A percentile compares a stretch with the other conserved stretches of the same genome.
These are phyloP conservation scores for Colletotrichum sp. DNA, from an alignment of 2,329 filamentous ascomycete species.

Conservation along the genomic window DNA sequence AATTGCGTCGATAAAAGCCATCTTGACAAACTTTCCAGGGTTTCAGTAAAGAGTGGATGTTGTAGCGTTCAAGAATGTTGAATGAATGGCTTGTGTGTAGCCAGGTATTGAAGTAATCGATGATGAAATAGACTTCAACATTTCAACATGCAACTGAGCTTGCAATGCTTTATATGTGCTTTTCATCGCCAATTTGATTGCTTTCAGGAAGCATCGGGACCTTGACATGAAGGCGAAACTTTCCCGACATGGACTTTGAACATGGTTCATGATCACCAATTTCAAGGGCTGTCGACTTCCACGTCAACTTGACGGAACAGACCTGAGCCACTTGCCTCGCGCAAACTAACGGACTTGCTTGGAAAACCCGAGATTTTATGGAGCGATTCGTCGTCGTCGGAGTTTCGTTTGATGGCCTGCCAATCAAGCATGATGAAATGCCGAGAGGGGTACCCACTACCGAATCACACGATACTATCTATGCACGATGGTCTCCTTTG, in stretches of 20 bases:
- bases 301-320: neutral
- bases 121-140: neutral
- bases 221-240: neutral
- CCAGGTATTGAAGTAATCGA: neutral
- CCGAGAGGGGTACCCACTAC: neutral
- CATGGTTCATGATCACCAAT: neutral
- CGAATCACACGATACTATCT: neutral
- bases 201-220: neutral
- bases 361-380: neutral
- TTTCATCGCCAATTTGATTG: neutral
- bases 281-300: neutral
- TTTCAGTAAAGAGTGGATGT: accelerated
- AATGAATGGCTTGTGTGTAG: neutral
- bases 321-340: neutral
- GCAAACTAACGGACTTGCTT: accelerated
- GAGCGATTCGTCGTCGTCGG: neutral
- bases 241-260: neutral
- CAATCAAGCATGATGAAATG: neutral
- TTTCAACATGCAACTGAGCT: neutral
- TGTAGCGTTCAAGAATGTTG: neutral
- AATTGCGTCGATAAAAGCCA: neutral
- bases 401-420: neutral
- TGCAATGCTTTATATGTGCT: neutral
- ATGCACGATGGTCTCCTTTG: neutral
- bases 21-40: neutral